These are phyloP conservation scores for Brassica cretica DNA, from an alignment of 345 rosid species.

Conservation along the genomic window DNA sequence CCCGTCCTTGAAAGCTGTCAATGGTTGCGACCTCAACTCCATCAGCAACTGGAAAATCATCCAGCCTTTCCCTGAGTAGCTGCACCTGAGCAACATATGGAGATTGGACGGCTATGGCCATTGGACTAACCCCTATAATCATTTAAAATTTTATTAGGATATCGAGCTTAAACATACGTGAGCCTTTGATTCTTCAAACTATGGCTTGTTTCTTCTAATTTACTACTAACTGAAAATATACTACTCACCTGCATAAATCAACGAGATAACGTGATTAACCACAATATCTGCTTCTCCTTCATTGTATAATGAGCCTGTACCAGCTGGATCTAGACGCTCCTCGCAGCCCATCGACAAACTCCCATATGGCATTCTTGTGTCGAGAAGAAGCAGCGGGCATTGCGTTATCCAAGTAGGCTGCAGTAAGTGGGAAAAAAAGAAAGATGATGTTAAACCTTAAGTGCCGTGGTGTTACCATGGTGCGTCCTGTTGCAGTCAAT, in stretches of 20 bases:
- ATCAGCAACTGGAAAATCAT: slow-evolving; percentile 71
- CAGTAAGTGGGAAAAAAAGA: slow-evolving; percentile 21
- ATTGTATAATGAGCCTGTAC: slow-evolving; percentile 91
- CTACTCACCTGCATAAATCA: slow-evolving; percentile 71
- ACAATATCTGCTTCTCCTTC: slow-evolving; percentile 98
- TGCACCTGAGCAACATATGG: slow-evolving; percentile 99
- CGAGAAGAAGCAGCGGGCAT: slow-evolving; percentile 88
- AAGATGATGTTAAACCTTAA: slow-evolving; percentile 5
- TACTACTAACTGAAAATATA: neutral
- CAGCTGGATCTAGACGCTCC: slow-evolving; percentile 96
- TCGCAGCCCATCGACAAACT: slow-evolving; percentile 86
- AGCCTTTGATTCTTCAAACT: slow-evolving; percentile 1
- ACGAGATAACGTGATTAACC: slow-evolving; percentile 76
- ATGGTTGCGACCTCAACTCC: slow-evolving; percentile 94
- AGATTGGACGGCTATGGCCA: slow-evolving; percentile 83
- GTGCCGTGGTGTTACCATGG: neutral
- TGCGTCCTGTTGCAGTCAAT: neutral
- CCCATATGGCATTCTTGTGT: slow-evolving; percentile 95
- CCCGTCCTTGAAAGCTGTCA: slow-evolving; percentile 97
- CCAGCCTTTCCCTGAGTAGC: slow-evolving; percentile 80
- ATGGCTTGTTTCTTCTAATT: neutral
- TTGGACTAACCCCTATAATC: slow-evolving; percentile 75
- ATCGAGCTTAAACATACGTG: neutral
- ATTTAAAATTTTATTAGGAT: slow-evolving; percentile 8
- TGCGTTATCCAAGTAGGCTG: slow-evolving; percentile 95